Conservation (phyloP, 805 yeast species). For the Myxozyma mucilagina region DNA sequence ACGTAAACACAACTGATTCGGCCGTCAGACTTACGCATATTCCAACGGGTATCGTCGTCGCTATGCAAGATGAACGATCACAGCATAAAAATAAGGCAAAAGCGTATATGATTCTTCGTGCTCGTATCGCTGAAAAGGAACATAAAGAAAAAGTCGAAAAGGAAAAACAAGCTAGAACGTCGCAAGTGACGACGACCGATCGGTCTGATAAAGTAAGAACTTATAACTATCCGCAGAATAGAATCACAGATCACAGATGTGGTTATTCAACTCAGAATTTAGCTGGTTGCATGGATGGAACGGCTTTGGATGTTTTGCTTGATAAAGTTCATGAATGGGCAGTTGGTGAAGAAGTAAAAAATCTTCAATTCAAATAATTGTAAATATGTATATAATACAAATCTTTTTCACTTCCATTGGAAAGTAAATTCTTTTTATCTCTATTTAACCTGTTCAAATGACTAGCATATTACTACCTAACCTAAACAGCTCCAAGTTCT, state of each 20-base stretch:
- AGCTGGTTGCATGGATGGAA: constrained; percentile 62
- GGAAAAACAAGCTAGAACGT: constrained; percentile 67
- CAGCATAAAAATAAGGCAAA: constrained; percentile 93
- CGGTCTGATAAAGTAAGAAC: constrained; percentile 92
- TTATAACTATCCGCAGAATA: constrained; percentile 87
- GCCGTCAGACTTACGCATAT: constrained; percentile 91
- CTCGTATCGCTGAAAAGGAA: constrained; percentile 81
- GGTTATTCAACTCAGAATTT: constrained; percentile 77
- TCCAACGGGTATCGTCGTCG: constrained; percentile 85
- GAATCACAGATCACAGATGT: constrained; percentile 93
- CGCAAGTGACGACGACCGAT: constrained; percentile 85
- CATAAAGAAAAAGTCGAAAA: constrained; percentile 61
- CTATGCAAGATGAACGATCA: constrained; percentile 92
- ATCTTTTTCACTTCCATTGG: background rate
- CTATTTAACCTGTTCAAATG: background rate
- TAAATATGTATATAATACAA: constrained; percentile 4
- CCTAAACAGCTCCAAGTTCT: constrained; percentile 39
- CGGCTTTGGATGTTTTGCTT: constrained; percentile 33
- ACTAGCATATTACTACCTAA: background rate
- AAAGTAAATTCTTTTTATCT: background rate
- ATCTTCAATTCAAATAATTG: constrained; percentile 10
- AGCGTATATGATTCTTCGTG: constrained; percentile 79
- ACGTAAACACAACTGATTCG: constrained; percentile 94
- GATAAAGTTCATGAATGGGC: constrained; percentile 32
- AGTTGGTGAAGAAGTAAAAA: constrained; percentile 20